Evolutionary conservation across 768 basidiomycete genomes (phyloP).

Genomic region (Agaricus subrufescens): DNA sequence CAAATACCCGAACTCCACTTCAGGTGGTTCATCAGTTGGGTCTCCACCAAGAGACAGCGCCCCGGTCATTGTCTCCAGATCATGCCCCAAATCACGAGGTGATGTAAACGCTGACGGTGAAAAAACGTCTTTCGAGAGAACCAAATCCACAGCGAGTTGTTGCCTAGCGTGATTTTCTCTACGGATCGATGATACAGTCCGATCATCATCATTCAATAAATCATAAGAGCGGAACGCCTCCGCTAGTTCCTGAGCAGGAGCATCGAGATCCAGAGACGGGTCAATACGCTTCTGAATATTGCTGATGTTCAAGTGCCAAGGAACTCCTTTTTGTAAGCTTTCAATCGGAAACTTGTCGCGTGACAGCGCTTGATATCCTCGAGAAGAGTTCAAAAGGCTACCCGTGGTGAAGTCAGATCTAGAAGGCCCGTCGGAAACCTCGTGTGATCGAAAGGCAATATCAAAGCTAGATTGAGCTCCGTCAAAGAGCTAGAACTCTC

Average conservation of each 20-base stretch:
- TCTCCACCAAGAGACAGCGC: constrained; percentile 44
- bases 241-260: constrained; percentile 21
- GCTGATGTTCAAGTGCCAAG: constrained; percentile 52
- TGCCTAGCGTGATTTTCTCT: constrained; percentile 54
- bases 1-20: constrained; percentile 58
- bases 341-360: constrained; percentile 41
- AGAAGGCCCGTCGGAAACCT: constrained; percentile 36
- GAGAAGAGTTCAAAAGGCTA: constrained; percentile 42
- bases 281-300: constrained; percentile 40
- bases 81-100: constrained; percentile 20
- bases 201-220: constrained; percentile 30
- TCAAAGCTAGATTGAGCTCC: constrained; percentile 46
- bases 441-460: constrained; percentile 49
- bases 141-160: constrained; percentile 59
- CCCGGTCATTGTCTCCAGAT: constrained; percentile 53
- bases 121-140: constrained; percentile 54
- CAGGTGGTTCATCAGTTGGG: constrained; percentile 41
- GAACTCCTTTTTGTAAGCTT: constrained; percentile 32
- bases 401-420: constrained; percentile 58
- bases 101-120: constrained; percentile 38
- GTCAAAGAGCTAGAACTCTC: not conserved
- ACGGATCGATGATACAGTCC: constrained; percentile 34
- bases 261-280: constrained; percentile 28
- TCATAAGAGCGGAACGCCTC: constrained; percentile 41
- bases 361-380: constrained; percentile 48